Conservation (phyloP, 306 rosid genomes). For the Crotalaria pallida region DNA sequence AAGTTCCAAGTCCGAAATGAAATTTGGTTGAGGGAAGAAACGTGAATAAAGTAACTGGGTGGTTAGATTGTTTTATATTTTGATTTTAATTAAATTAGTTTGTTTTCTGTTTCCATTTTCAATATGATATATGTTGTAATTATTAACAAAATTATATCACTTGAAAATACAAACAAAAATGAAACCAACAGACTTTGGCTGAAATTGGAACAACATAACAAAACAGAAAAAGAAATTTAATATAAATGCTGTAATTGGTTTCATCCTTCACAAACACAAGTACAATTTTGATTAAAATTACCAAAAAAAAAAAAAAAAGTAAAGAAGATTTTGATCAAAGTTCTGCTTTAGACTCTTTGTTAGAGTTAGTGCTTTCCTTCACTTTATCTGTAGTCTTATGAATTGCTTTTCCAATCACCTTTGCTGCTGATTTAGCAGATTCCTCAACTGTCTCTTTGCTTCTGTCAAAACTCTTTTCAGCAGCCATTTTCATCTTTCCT, state of each 20-base stretch:
- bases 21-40: not conserved
- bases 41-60: too few species aligned
- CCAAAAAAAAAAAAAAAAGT: not conserved
- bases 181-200: too few species aligned
- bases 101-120: too few species aligned
- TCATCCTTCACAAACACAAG: not conserved
- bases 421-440: slow-evolving; percentile 54
- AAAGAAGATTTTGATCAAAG: slow-evolving; percentile 23
- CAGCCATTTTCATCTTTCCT: slow-evolving; percentile 35
- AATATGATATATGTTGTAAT: too few species aligned
- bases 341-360: slow-evolving; percentile 35
- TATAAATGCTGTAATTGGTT: not conserved
- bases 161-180: too few species aligned
- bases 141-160: too few species aligned
- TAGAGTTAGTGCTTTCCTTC: slow-evolving; percentile 13
- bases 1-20: not conserved
- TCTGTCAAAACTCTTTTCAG: slow-evolving; percentile 39
- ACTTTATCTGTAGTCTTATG: slow-evolving; percentile 35
- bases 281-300: not conserved
- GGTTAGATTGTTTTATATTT: too few species aligned
- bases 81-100: too few species aligned
- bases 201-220: not conserved
- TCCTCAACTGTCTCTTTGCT: slow-evolving; percentile 60
- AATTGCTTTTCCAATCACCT: slow-evolving; percentile 38
- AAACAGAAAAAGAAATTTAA: not conserved